Evolutionary conservation across 2,329 filamentous ascomycete genomes (phyloP).

Genomic region (Neonectria magnoliae): DNA sequence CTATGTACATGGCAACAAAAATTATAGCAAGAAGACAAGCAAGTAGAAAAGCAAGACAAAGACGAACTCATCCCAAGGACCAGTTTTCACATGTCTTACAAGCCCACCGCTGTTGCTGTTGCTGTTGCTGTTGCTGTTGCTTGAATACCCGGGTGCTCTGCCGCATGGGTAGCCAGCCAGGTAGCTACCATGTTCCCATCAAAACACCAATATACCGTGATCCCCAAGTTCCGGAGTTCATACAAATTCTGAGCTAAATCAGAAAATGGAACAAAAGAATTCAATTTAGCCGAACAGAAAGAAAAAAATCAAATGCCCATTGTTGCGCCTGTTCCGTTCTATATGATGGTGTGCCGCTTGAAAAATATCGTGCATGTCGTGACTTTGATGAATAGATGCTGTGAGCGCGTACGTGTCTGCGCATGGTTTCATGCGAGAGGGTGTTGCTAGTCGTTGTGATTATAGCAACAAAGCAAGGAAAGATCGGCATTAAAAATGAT

Average conservation of each 20-base stretch:
- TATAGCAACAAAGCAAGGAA: conserved; percentile 11
- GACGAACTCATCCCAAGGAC: neutral
- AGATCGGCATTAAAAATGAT: neutral
- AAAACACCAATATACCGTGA: neutral
- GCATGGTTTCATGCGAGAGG: conserved; percentile 7
- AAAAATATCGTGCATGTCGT: conserved; percentile 27
- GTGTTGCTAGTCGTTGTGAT: conserved; percentile 3
- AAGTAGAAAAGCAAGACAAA: neutral
- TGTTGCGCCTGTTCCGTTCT: conserved; percentile 22
- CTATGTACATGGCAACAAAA: neutral
- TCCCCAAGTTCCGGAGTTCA: neutral
- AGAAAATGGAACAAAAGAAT: neutral
- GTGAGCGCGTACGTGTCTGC: conserved; percentile 16
- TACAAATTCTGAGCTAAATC: neutral
- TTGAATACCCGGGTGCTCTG: neutral
- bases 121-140: neutral
- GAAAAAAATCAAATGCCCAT: neutral
- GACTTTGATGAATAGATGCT: conserved; percentile 15
- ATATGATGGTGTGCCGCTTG: conserved; percentile 17
- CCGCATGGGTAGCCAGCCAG: too few relatives aligned
- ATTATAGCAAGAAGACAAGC: neutral
- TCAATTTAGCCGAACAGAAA: neutral
- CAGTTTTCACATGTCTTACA: neutral
- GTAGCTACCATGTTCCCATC: neutral
- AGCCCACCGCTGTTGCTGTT: neutral